phyloP scores from a whole-genome alignment of 2,329 filamentous ascomycete species.

The Ilyonectria sp. region DNA sequence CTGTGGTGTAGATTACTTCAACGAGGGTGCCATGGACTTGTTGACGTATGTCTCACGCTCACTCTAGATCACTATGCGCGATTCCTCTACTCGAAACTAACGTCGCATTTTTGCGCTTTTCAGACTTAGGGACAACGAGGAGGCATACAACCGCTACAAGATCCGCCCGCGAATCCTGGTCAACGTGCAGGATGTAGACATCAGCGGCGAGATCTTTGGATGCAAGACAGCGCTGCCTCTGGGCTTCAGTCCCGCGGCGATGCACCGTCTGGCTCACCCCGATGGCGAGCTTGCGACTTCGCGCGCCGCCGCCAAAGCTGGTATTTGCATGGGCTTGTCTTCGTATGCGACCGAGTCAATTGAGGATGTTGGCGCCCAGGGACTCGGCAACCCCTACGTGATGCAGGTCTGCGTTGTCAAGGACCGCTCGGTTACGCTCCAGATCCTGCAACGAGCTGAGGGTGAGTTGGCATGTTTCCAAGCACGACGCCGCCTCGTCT shows the following conservation, averaged over 20 bases:
- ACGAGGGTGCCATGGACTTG: conserved; percentile 69
- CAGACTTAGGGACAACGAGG: conserved; percentile 68
- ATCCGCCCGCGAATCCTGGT: conserved; percentile 57
- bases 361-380: conserved; percentile 41
- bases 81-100: conserved; percentile 1
- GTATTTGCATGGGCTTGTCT: conserved; percentile 49
- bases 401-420: conserved; percentile 45
- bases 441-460: conserved; percentile 41
- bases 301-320: conserved; percentile 52
- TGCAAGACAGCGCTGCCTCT: conserved; percentile 61
- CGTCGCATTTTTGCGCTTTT: conserved; percentile 35
- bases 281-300: conserved; percentile 67
- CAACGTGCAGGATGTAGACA: conserved; percentile 45
- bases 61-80: background rate
- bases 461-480: conserved; percentile 20
- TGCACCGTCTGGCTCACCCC: conserved; percentile 67
- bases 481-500: background rate
- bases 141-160: conserved; percentile 66
- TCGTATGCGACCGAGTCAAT: conserved; percentile 44
- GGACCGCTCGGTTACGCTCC: conserved; percentile 39
- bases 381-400: conserved; percentile 42
- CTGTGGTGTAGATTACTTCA: conserved; percentile 64
- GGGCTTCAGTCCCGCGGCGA: conserved; percentile 69
- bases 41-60: conserved; percentile 35
- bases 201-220: conserved; percentile 40